These are phyloP conservation scores for Isoetes engelmannii DNA, from an alignment of 83 land plant species.

Conservation along the genomic window DNA sequence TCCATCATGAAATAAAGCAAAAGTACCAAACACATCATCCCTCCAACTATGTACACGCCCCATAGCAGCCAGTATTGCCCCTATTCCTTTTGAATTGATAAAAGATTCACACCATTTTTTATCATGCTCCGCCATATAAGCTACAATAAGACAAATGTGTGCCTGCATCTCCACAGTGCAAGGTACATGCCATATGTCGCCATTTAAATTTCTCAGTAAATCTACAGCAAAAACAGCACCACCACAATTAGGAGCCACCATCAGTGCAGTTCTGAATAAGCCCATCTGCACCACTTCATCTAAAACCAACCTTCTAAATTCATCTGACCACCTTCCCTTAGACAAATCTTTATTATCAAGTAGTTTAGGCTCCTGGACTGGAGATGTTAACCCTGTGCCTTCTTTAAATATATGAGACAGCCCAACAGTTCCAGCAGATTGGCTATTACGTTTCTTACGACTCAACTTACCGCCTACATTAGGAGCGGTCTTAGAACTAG, in stretches of 20 bases:
- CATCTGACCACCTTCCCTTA: conserved; percentile 15
- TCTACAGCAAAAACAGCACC: conserved; percentile 25
- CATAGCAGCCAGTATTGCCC: conserved; percentile 12
- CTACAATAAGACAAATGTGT: conserved; percentile 17
- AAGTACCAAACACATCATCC: conserved; percentile 6
- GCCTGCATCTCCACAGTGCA: conserved; percentile 12
- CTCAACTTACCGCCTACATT: conserved; percentile 11
- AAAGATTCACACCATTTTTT: conserved; percentile 5
- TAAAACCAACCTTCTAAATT: conserved; percentile 12
- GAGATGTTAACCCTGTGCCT: conserved; percentile 9
- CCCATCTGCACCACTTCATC: conserved; percentile 13
- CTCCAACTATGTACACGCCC: conserved; percentile 11
- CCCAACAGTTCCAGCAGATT: conserved; percentile 12
- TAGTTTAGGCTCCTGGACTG: not conserved
- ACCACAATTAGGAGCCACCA: conserved; percentile 25
- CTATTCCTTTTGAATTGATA: conserved; percentile 7
- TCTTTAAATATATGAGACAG: conserved; percentile 20
- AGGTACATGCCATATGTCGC: not conserved
- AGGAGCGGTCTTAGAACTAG: conserved; percentile 11
- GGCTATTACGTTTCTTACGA: conserved; percentile 16
- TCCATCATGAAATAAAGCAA: conserved; percentile 12
- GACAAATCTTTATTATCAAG: not conserved
- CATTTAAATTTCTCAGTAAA: conserved; percentile 6
- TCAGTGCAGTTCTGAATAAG: conserved; percentile 16
- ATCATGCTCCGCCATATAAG: conserved; percentile 23